Base-by-base conservation (phyloP, 2,329 filamentous ascomycete genomes). In the Botrytis sinoallii region DNA sequence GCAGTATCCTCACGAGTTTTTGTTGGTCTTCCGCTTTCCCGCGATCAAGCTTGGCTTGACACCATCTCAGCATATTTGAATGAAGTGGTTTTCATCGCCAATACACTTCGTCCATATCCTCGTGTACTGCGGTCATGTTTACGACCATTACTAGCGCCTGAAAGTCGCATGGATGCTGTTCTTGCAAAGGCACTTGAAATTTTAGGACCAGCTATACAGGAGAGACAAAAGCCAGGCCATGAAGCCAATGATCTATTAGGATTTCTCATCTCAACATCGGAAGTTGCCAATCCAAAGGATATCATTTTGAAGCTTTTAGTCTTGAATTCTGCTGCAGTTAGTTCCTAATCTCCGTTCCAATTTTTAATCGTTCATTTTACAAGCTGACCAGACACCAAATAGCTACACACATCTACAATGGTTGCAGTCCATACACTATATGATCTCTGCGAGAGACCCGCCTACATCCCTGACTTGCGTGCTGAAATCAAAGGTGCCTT, bases 361-460 rank as follows among this genome's bases (percentile, higher is more conserved):
- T n/a, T 12, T 18, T 9, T 42, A 22, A 32, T 25, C 35, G 14
- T 25, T 18, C 35, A 29, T 22, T 14, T 9, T 16, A 16, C 25
- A 59, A 40, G n/a, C 48, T 69, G 20, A 55, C n/a, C n/a, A 40
- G 35, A 59, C 0, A 38, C 10, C n/a, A 3, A 40, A 69, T 16
- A 69, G 67, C 38, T 69, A 35, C 67, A 70, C 0, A 88, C 86
- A 0, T 84, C 85, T 0, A 78, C 85, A 65, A 82, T 84, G 0
- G 76, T 83, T 22, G 67, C 67, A 0, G 86, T 85, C 2, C 81
- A 88, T 83, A 75, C 85, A 76, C 83, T 90, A 65, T 88, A 86
- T 77, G 85, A 87, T 72, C 79, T 91, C 6, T 85, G 85, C 0
- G 83, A 85, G 5, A 76, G 82, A 25, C 87, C 87, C 0, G 84